Conservation (phyloP, 2,329 filamentous ascomycete genomes). For the Byssoonygena ceratinophila region DNA sequence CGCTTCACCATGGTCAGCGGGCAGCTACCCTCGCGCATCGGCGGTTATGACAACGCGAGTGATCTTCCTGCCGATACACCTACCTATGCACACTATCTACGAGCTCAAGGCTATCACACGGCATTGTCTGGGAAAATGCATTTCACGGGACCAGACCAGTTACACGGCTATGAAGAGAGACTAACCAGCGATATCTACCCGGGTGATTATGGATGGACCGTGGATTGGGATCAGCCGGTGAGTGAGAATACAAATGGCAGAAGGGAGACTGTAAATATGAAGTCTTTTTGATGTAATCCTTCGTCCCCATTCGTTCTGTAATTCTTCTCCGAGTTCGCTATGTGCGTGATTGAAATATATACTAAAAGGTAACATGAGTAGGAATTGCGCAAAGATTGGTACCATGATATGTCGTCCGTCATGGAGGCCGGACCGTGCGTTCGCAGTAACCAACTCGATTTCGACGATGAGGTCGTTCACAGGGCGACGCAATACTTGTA, state of each 20-base stretch:
- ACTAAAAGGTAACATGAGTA: slow-evolving; percentile 15
- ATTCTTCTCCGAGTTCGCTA: neutral
- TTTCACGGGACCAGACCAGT: slow-evolving; percentile 71
- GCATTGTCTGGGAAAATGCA: slow-evolving; percentile 94
- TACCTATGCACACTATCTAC: slow-evolving; percentile 86
- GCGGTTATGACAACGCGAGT: slow-evolving; percentile 81
- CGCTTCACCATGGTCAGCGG: slow-evolving; percentile 92
- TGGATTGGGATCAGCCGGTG: slow-evolving; percentile 85
- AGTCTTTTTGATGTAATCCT: slow-evolving; percentile 6
- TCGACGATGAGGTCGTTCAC: slow-evolving; percentile 93
- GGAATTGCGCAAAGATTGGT: slow-evolving; percentile 69
- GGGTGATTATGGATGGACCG: slow-evolving; percentile 85
- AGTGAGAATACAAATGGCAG: slow-evolving; percentile 15
- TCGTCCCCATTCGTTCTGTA: neutral
- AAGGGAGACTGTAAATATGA: neutral
- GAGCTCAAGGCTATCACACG: slow-evolving; percentile 76
- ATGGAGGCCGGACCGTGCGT: slow-evolving; percentile 80
- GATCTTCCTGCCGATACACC: slow-evolving; percentile 74
- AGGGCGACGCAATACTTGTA: slow-evolving; percentile 81
- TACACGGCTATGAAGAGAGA: slow-evolving; percentile 86
- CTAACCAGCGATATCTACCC: slow-evolving; percentile 95
- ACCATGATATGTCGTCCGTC: slow-evolving; percentile 91
- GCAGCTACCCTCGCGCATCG: slow-evolving; percentile 81
- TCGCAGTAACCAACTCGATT: slow-evolving; percentile 88
- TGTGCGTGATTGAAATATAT: neutral